Evolutionary conservation across 495 filamentous ascomycete species (phyloP), one percentile per base, ranked within the genome.

Genomic region (Penicillium dipodomyicola): DNA sequence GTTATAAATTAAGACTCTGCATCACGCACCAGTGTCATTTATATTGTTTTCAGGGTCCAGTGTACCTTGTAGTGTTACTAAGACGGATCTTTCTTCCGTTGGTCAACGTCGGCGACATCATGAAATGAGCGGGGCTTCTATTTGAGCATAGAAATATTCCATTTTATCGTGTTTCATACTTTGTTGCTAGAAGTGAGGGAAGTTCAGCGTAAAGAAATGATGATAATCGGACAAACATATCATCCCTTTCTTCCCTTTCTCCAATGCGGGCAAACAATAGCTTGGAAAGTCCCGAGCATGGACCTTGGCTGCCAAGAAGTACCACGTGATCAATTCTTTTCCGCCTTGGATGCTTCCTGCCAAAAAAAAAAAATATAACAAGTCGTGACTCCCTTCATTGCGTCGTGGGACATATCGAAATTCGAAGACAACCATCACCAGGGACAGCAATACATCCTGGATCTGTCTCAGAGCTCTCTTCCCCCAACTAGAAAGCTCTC

Each of bases 291-390:
- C 25, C 37, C 25, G 23, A 54, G 51, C 51, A 23, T 54, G 11
- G 43, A 45, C 15, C 41, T 12, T 29, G 25, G 14, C n/a, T 52
- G 50, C 50, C 50, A 52, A 52, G 50, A 52, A 17, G 1, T 14
- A 0, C 4, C 52, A 54, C 52, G 52, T 54, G 52, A 47, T 23
- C 11, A 5, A 9, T 29, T 54, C n/a, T 47, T 54, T 39, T 54
- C 52, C 52, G 52, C 52, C 52, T 54, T 54, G 42, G 42, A 39
- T 46, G 19, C 17, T 33, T 53, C 40, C 39, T 52, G 50, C 49
- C 27, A 39, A 40, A 25, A 25, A 47, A 39, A 54, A 54, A 54
- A 46, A 47, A 54, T 12, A 53, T 19, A 29, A 32, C 9, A 48
- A 48, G 45, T 48, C 45, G 51, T 45, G 32, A 39, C 17, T 42